phyloP scores from a whole-genome alignment of 768 basidiomycete species.

The Leccinum aurantiacum region DNA sequence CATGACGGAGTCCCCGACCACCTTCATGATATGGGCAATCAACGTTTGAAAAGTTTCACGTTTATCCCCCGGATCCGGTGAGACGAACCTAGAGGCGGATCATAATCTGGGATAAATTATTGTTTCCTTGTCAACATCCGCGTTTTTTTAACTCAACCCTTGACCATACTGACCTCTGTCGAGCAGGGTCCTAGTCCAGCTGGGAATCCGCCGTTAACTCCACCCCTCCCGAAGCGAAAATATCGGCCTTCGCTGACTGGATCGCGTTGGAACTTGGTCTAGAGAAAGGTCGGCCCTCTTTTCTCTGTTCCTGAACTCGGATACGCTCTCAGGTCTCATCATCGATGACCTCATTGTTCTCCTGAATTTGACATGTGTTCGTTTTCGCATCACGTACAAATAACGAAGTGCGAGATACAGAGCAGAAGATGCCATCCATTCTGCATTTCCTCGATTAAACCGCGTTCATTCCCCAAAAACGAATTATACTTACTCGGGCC shows the following conservation, averaged over 20 bases:
- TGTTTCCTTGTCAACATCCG: slow-evolving; percentile 16
- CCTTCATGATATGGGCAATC: not conserved
- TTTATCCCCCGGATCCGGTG: not conserved
- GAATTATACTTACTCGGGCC: slow-evolving; percentile 24
- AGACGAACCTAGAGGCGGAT: not conserved
- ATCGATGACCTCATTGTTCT: slow-evolving; percentile 24
- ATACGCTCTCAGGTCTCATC: slow-evolving; percentile 3
- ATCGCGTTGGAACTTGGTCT: not conserved
- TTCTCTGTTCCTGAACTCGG: slow-evolving; percentile 4
- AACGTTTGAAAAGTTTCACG: not conserved
- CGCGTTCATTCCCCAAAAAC: slow-evolving; percentile 18
- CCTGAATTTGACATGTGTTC: slow-evolving; percentile 26
- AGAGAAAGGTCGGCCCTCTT: not conserved
- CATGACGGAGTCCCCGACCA: not conserved
- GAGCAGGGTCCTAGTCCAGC: slow-evolving; percentile 6
- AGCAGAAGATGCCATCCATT: slow-evolving; percentile 12
- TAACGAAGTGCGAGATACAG: slow-evolving; percentile 12
- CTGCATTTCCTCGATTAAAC: slow-evolving; percentile 15
- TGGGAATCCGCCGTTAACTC: slow-evolving; percentile 3
- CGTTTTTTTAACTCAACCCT: slow-evolving; percentile 8
- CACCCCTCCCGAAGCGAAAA: not conserved
- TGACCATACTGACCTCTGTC: slow-evolving; percentile 1
- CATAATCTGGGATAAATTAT: slow-evolving; percentile 15
- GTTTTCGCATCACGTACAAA: slow-evolving; percentile 28
- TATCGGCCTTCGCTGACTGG: not conserved